Conservation (phyloP, 805 yeast species). For the Spathaspora arborariae region DNA sequence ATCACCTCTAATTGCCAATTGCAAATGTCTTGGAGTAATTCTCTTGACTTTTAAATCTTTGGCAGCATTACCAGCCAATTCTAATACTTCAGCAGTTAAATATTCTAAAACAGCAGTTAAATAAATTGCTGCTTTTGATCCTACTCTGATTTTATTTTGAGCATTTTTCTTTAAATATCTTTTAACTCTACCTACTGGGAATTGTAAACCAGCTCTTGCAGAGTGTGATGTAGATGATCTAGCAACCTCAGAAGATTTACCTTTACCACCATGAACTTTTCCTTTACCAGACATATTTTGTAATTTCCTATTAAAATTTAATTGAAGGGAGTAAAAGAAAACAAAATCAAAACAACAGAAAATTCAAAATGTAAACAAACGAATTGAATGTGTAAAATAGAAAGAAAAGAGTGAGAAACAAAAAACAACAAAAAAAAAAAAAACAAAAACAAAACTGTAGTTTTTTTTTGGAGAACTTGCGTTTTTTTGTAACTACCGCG, state of each 20-base stretch:
- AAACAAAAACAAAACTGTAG: neutral
- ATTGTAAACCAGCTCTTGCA: constrained; percentile 91
- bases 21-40: constrained; percentile 96
- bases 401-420: neutral
- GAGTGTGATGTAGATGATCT: constrained; percentile 82
- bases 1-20: constrained; percentile 96
- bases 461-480: constrained; percentile 2
- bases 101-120: constrained; percentile 94
- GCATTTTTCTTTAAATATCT: constrained; percentile 91
- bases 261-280: constrained; percentile 95
- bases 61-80: constrained; percentile 98
- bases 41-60: constrained; percentile 93
- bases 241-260: constrained; percentile 74
- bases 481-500: neutral
- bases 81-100: constrained; percentile 94
- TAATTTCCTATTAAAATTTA: constrained; percentile 1
- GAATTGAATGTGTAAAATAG: constrained; percentile 1
- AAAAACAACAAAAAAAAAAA: neutral
- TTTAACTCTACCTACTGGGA: constrained; percentile 99
- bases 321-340: constrained; percentile 5
- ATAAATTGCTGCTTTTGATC: constrained; percentile 86
- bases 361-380: constrained; percentile 7
- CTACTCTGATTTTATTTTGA: constrained; percentile 77
- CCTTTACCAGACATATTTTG: constrained; percentile 72
- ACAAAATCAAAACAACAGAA: constrained; percentile 5